A percentile compares a stretch with the other conserved stretches of the same genome.
phyloP scores from a whole-genome alignment of 2,329 filamentous ascomycete genomes.

The Sporothrix brasiliensis region DNA sequence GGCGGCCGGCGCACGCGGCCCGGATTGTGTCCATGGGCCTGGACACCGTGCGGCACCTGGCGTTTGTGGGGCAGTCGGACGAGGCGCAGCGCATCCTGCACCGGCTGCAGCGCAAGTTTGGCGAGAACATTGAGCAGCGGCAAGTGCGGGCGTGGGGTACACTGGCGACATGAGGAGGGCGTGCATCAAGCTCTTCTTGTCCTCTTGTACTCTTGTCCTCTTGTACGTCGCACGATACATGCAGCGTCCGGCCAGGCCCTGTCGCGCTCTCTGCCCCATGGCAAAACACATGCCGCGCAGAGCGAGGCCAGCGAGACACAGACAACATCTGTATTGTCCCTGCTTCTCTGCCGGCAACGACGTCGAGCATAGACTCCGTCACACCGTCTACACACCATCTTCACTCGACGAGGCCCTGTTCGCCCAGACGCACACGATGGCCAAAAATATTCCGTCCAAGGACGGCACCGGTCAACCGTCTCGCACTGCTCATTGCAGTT shows the following conservation, averaged over 20 bases:
- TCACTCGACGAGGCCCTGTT: background rate
- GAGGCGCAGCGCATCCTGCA: conserved; percentile 48
- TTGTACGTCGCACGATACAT: no score
- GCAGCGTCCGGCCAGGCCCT: background rate
- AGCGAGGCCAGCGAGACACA: background rate
- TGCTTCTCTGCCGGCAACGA: background rate
- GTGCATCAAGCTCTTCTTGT: background rate
- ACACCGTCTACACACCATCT: conserved; percentile 1
- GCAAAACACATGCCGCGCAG: background rate
- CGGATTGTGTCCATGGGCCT: conserved; percentile 48
- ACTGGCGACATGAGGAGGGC: background rate
- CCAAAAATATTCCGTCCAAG: background rate
- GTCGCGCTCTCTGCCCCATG: background rate
- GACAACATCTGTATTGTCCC: background rate
- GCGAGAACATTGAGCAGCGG: conserved; percentile 21
- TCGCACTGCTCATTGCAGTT: background rate
- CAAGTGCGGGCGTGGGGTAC: conserved; percentile 2
- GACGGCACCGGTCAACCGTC: background rate
- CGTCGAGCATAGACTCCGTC: background rate
- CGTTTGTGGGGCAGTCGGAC: conserved; percentile 45
- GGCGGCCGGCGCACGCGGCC: conserved; percentile 36
- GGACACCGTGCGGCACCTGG: conserved; percentile 54
- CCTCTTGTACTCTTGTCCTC: no score
- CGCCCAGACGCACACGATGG: background rate
- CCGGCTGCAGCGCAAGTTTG: conserved; percentile 35